Evolutionary conservation across 495 filamentous ascomycete genomes (phyloP).

Genomic region (Lichenothelia convexa): DNA sequence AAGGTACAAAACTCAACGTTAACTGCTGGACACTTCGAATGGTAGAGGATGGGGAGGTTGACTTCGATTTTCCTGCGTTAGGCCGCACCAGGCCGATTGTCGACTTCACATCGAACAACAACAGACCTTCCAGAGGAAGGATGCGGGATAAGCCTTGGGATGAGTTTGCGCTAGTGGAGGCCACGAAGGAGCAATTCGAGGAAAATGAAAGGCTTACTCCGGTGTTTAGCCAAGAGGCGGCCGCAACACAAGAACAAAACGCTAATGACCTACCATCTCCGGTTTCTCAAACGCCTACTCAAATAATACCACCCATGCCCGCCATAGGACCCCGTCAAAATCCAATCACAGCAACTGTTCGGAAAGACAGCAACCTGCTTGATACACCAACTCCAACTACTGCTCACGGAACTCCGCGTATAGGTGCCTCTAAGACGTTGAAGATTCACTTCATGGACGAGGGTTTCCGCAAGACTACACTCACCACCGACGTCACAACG

Average conservation of each 20-base stretch:
- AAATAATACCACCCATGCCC: slow-evolving; percentile 13
- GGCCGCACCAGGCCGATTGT: slow-evolving; percentile 59
- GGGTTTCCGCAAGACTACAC: slow-evolving; percentile 38
- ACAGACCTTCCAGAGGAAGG: slow-evolving; percentile 46
- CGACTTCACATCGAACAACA: slow-evolving; percentile 85
- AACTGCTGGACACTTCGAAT: slow-evolving; percentile 88
- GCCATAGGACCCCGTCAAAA: slow-evolving; percentile 20
- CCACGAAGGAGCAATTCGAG: slow-evolving; percentile 53
- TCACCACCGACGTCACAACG: slow-evolving; percentile 68
- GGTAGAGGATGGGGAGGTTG: slow-evolving; percentile 90
- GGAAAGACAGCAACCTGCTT: slow-evolving; percentile 25
- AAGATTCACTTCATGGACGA: slow-evolving; percentile 68
- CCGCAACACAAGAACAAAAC: slow-evolving; percentile 23
- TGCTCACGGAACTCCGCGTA: slow-evolving; percentile 41
- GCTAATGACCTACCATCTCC: slow-evolving; percentile 3
- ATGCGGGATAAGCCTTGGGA: slow-evolving; percentile 74
- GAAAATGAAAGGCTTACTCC: slow-evolving; percentile 66
- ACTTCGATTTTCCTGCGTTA: slow-evolving; percentile 85
- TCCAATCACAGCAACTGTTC: slow-evolving; percentile 19
- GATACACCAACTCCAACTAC: slow-evolving; percentile 19
- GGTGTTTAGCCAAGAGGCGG: slow-evolving; percentile 40
- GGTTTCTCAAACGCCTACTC: slow-evolving; percentile 1
- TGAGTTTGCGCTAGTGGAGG: slow-evolving; percentile 80
- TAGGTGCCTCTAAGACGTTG: slow-evolving; percentile 69
- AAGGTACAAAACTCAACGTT: slow-evolving; percentile 53